Conservation (phyloP, 2,329 filamentous ascomycete species). For the Alternaria sp. region DNA sequence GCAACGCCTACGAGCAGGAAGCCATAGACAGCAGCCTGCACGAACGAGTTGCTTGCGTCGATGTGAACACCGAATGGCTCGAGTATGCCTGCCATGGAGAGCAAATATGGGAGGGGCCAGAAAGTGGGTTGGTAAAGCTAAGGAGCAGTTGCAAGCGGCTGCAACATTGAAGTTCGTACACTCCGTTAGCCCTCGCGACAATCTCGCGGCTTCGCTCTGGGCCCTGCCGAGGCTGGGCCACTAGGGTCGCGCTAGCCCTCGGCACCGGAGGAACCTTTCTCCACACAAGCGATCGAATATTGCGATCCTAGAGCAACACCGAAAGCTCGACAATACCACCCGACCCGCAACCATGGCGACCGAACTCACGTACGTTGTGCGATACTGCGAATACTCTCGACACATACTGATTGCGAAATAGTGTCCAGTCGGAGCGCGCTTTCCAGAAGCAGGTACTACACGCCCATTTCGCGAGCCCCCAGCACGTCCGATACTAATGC, state of each 20-base stretch:
- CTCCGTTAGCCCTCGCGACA: not conserved
- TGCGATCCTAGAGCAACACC: constrained; percentile 17
- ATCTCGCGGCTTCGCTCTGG: constrained; percentile 1
- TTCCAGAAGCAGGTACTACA: constrained; percentile 78
- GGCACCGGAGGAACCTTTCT: constrained; percentile 12
- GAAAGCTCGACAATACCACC: constrained; percentile 42
- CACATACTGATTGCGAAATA: constrained; percentile 62
- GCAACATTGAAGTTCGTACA: not conserved
- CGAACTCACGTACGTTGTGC: constrained; percentile 51
- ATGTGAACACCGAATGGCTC: constrained; percentile 42
- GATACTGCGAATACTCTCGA: constrained; percentile 4
- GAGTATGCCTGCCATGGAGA: constrained; percentile 24
- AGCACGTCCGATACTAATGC: constrained; percentile 38
- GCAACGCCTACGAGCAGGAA: constrained; percentile 41
- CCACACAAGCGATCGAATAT: constrained; percentile 22
- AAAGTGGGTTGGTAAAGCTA: not conserved
- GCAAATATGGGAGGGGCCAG: not conserved
- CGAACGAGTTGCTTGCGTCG: constrained; percentile 36
- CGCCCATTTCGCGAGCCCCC: constrained; percentile 20
- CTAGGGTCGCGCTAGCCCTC: constrained; percentile 10
- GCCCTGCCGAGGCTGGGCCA: constrained; percentile 14
- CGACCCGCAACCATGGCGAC: constrained; percentile 53
- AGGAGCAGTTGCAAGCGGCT: not conserved
- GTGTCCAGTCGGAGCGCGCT: constrained; percentile 99
- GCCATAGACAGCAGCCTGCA: constrained; percentile 35